These are phyloP conservation scores for Coemansia sp. DNA, from an alignment of 192 early-diverging fungal genomes.

Conservation along the genomic window DNA sequence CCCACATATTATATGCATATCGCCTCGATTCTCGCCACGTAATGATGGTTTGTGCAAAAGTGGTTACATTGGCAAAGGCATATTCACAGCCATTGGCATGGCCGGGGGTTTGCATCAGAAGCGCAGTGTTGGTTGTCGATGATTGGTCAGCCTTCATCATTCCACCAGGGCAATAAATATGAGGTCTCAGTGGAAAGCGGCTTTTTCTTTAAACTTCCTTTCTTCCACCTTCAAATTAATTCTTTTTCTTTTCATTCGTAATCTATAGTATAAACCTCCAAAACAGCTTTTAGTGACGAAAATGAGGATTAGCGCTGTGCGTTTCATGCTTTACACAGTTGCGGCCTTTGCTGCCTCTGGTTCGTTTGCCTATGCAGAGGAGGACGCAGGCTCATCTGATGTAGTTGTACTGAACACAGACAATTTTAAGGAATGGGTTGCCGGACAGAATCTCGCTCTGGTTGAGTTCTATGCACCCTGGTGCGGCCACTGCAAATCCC, in stretches of 20 bases:
- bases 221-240: neutral
- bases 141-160: too few relatives aligned
- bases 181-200: neutral
- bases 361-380: conserved; percentile 14
- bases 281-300: conserved; percentile 1
- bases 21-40: too few relatives aligned
- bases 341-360: conserved; percentile 43
- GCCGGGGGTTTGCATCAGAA: too few relatives aligned
- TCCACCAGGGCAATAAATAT: neutral
- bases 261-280: conserved; percentile 1
- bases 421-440: conserved; percentile 66
- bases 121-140: too few relatives aligned
- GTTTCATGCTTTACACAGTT: conserved; percentile 48
- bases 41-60: too few relatives aligned
- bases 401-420: conserved; percentile 52
- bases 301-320: conserved; percentile 54
- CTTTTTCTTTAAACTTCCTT: neutral
- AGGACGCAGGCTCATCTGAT: conserved; percentile 17
- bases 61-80: too few relatives aligned
- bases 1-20: too few relatives aligned
- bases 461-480: conserved; percentile 98
- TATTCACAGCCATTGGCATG: too few relatives aligned
- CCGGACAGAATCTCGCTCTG: conserved; percentile 69
- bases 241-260: neutral
- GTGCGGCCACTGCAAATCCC: conserved; percentile 96